phyloP scores from a whole-genome alignment of 306 rosid genomes.

The Herpetospermum pedunculosum region DNA sequence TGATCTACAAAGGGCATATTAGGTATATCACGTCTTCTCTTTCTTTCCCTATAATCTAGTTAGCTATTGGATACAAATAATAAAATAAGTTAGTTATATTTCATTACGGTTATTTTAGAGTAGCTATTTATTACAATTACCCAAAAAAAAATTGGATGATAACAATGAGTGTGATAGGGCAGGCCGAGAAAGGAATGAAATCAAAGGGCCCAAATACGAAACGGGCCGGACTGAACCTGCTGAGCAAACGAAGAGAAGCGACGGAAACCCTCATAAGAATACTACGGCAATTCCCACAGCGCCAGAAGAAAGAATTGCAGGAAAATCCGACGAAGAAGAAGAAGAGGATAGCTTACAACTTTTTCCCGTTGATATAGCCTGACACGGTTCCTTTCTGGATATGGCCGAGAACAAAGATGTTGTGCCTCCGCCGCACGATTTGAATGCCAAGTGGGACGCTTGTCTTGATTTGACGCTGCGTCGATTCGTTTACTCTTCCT shows the following conservation, averaged over 20 bases:
- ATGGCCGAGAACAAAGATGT: slow-evolving; percentile 23
- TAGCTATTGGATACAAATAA: too few relatives aligned
- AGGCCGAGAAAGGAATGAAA: not conserved
- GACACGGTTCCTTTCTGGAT: not conserved
- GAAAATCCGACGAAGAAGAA: not conserved
- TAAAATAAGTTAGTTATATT: too few relatives aligned
- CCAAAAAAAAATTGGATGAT: too few relatives aligned
- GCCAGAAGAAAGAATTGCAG: not conserved
- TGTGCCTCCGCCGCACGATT: slow-evolving; percentile 28
- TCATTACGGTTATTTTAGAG: too few relatives aligned
- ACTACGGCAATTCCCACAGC: not conserved
- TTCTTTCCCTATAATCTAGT: too few relatives aligned
- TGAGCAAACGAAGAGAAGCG: not conserved
- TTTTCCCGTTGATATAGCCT: not conserved
- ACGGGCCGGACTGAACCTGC: not conserved
- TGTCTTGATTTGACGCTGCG: slow-evolving; percentile 45
- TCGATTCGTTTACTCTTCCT: slow-evolving; percentile 48
- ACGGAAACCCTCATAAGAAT: not conserved
- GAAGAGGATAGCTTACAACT: not conserved
- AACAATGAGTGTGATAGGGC: not conserved
- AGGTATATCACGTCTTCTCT: too few relatives aligned
- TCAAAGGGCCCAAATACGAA: not conserved
- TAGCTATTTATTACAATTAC: too few relatives aligned
- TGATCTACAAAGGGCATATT: too few relatives aligned
- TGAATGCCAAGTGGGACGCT: slow-evolving; percentile 44